Base-by-base conservation (phyloP, 164 flowering plant genomes). In the Akebia trifoliata region DNA sequence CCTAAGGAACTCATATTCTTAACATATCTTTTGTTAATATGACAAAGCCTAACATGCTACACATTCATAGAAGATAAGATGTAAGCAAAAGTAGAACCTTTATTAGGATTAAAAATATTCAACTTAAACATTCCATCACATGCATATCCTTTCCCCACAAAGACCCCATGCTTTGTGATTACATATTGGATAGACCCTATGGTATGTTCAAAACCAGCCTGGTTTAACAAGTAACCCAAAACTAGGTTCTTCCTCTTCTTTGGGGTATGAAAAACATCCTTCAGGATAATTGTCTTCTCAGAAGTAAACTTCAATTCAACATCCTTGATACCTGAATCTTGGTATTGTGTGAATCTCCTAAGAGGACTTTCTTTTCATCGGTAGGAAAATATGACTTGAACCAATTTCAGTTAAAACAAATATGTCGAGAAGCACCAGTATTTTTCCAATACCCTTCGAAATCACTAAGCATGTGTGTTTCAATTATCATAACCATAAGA, bases 121-220 rank as follows among this genome's bases (percentile, higher is more conserved):
- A 48, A 8, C n/a, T 26, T 48, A 28, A 48, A 48, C 32, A 48
- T 48, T 26, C 52, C 52, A 48, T 48, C 32, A 48, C 32, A 14
- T 10, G 52, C 52, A 48, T 48, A 48, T 4, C 35, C 52, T 48
- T 48, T 48, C 2, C 52, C 52, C 3, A 25, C 52, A 48, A 48
- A 48, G 17, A 28, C 28, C 0, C 15, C 17, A 32, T 28, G 4
- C n/a, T n/a, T n/a, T n/a, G n/a, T 0, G 1, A 15, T 15, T 4
- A 26, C 30, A 22, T 22, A 46, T 22, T 46, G 28, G 11, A 8
- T 29, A 24, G 4, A 8, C 8, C 29, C 28, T 4, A 46, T 21
- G 29, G 29, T 11, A 3, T 46, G 29, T 4, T 21, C 5, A 17
- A 43, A 43, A 4, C 24, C 22, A 17, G 47, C 24, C 9, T 43